A percentile compares a stretch with the other conserved stretches of the same genome.
Conservation (phyloP, 805 yeast genomes). For the Candida andamanensis region DNA sequence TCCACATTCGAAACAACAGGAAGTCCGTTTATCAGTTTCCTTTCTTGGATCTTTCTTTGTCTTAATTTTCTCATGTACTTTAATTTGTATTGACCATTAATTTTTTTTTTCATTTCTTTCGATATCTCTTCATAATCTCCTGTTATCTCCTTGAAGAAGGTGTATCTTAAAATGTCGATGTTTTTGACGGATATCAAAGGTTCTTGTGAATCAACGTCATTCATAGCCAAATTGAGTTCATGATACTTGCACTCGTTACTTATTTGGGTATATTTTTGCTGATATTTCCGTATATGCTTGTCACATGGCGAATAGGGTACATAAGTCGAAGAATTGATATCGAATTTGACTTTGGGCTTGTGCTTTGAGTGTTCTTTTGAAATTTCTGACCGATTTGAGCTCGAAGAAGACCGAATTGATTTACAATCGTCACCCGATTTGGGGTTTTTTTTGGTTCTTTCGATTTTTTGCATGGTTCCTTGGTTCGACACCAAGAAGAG, state of each 20-base stretch:
- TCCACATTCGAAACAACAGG: slow-evolving; percentile 7
- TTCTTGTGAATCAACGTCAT: slow-evolving; percentile 6
- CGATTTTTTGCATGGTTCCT: slow-evolving; percentile 2
- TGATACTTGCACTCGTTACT: slow-evolving; percentile 8
- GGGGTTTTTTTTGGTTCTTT: slow-evolving; percentile 2
- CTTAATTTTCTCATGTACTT: slow-evolving; percentile 9
- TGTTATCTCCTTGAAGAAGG: slow-evolving; percentile 10
- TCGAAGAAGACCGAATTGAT: slow-evolving; percentile 7
- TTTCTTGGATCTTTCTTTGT: slow-evolving; percentile 6
- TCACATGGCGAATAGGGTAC: slow-evolving; percentile 4
- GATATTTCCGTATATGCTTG: slow-evolving; percentile 4
- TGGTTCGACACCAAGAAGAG: slow-evolving; percentile 12
- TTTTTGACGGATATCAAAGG: slow-evolving; percentile 9
- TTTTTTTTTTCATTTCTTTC: slow-evolving; percentile 5
- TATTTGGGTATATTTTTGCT: slow-evolving; percentile 3
- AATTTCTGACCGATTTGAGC: slow-evolving; percentile 2
- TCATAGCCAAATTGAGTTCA: slow-evolving; percentile 9
- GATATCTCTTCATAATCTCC: slow-evolving; percentile 7
- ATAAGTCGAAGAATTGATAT: slow-evolving; percentile 8
- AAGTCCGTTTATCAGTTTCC: slow-evolving; percentile 4
- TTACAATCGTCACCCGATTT: slow-evolving; percentile 5
- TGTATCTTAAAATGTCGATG: slow-evolving; percentile 10
- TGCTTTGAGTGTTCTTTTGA: too few relatives aligned
- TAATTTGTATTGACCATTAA: slow-evolving; percentile 6
- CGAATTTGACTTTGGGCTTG: slow-evolving; percentile 7